Evolutionary conservation across 169 alveolate genomes (phyloP), one percentile per base, ranked within the genome.

Genomic region (Plasmodium falciparum): DNA sequence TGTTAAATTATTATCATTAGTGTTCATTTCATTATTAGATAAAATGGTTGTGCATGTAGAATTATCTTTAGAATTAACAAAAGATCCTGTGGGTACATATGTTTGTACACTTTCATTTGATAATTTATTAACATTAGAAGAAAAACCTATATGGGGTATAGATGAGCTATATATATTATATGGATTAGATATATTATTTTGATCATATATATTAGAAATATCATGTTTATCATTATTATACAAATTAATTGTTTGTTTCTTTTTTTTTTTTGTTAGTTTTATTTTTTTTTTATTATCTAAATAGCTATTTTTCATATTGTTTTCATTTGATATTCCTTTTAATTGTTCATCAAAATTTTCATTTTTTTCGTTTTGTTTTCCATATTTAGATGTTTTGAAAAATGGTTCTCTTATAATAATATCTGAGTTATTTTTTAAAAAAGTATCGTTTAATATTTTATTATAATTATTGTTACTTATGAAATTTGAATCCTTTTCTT

Each of bases 41-140:
- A 45, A 58, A 17, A 76, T 49, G 29, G 89, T 76, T 13, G 89
- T 76, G 24, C 71, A 63, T 1, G 89, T 63, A 29, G 52, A 47
- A 50, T 76, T 65, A 26, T 76, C 89, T 49, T 33, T 76, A 22
- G 70, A 52, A 43, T 29, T 50, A 3, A 65, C 17, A 24, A 26
- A 39, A 13, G 73, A 56, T 0, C 76, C 58, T 0, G 22, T 54
- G 4, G 76, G 89, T 1, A 76, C 26, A 69, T 47, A 76, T 15
- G 89, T 76, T 12, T 76, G 26, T 7, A 66, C 76, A 50, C 89
- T 76, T 20, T 65, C 75, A 22, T 33, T 76, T 2, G 89, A 63
- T 12, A 75, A 76, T 65, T 76, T 76, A 47, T 50, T 33, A 13
- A 49, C 49, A 5, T 39, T 39, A 39, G 47, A 39, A 39, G 47